A percentile compares a stretch with the other conserved stretches of the same genome.
Conservation (phyloP, 2,329 filamentous ascomycete species). For the Phyllosticta citrichinensis region DNA sequence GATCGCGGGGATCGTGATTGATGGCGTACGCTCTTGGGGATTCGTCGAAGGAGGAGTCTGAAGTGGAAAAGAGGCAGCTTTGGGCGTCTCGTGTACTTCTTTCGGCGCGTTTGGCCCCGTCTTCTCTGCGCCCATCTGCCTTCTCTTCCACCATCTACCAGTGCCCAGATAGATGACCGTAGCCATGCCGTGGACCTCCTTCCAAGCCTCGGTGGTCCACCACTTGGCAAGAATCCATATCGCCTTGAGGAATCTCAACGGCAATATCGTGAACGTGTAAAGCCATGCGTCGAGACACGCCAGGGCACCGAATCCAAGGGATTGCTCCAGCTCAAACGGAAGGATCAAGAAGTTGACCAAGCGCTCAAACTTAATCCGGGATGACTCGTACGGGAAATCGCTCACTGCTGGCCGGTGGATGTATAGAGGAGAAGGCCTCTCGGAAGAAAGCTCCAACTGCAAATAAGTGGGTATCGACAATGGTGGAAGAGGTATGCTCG, state of each 20-base stretch:
- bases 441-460: slow-evolving; percentile 54
- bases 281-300: slow-evolving; percentile 95
- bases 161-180: slow-evolving; percentile 72
- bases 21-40: neutral
- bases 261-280: slow-evolving; percentile 91
- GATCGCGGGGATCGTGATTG: slow-evolving; percentile 13
- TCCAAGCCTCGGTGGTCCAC: slow-evolving; percentile 62
- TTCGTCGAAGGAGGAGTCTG: slow-evolving; percentile 8
- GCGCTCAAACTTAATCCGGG: slow-evolving; percentile 82
- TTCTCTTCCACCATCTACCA: slow-evolving; percentile 63
- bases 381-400: slow-evolving; percentile 79
- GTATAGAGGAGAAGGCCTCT: slow-evolving; percentile 51
- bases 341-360: slow-evolving; percentile 80
- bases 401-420: slow-evolving; percentile 48
- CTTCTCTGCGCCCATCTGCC: slow-evolving; percentile 37
- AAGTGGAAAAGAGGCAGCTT: slow-evolving; percentile 17
- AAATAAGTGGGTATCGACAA: slow-evolving; percentile 55
- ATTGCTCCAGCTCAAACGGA: slow-evolving; percentile 70
- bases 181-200: slow-evolving; percentile 61
- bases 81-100: slow-evolving; percentile 15
- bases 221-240: slow-evolving; percentile 65
- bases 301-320: slow-evolving; percentile 77
- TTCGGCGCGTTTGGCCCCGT: neutral
- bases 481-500: slow-evolving; percentile 49
- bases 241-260: slow-evolving; percentile 77